These are phyloP conservation scores for Elaeis guineensis DNA, from an alignment of 176 grass and related monocot genomes.

Conservation along the genomic window DNA sequence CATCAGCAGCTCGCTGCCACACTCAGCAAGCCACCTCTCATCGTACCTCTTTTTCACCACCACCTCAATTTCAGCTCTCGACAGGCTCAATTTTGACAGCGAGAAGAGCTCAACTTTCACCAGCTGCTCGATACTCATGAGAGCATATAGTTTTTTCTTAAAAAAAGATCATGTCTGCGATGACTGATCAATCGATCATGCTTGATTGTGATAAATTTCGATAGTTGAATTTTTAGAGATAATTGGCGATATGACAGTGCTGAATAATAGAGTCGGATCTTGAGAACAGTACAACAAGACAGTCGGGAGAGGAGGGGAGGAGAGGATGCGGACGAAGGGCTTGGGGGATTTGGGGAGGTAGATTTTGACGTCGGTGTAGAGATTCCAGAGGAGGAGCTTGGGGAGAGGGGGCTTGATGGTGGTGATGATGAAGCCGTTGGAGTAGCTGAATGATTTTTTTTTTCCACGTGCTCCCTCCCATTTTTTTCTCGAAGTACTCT, in stretches of 20 bases:
- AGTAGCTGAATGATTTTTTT: too few species aligned
- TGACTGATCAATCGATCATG: background rate
- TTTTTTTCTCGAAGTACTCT: too few species aligned
- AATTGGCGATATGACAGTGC: constrained; percentile 36
- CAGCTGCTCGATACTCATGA: constrained; percentile 32
- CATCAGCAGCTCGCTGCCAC: constrained; percentile 19
- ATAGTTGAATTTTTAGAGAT: constrained; percentile 32
- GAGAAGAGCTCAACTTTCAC: constrained; percentile 23
- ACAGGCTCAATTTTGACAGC: constrained; percentile 16
- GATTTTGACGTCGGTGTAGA: constrained; percentile 51
- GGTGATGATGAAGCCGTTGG: constrained; percentile 57
- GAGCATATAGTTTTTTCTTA: constrained; percentile 35
- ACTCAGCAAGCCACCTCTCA: constrained; percentile 32
- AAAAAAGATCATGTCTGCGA: constrained; percentile 67
- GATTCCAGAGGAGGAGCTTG: constrained; percentile 50
- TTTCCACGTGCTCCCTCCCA: too few species aligned
- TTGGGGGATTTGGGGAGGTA: constrained; percentile 40
- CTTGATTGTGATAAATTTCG: background rate
- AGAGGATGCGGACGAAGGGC: constrained; percentile 40
- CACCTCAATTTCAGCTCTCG: constrained; percentile 16
- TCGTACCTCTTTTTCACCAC: background rate
- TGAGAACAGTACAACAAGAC: constrained; percentile 29
- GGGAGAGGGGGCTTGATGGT: constrained; percentile 20
- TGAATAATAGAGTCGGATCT: constrained; percentile 9
- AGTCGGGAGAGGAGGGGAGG: constrained; percentile 21